Base-by-base conservation (phyloP, 2,329 filamentous ascomycete species). In the Diaporthe eres region DNA sequence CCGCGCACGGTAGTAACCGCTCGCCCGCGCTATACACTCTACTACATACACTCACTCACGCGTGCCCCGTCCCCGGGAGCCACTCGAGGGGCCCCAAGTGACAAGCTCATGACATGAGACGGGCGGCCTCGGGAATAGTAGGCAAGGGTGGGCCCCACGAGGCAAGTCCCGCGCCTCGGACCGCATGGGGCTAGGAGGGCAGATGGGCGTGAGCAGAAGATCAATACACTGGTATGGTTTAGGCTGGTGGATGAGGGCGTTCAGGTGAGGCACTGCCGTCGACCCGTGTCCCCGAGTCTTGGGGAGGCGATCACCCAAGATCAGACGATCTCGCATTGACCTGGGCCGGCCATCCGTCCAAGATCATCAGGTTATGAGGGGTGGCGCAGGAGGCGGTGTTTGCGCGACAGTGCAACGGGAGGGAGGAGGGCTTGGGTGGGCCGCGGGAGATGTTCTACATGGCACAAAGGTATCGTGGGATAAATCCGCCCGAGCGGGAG, bases 1-100 rank as follows among this genome's bases (percentile, higher is more conserved):
- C 63, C 51, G 39, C 72, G 72, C 72, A 76, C 72, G 75, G 75
- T 75, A 75, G 72, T 58, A 72, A 42, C 67, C 72, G 72, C 60
- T 22, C 49, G 28, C 63, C 42, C 57, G 49, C 65, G 10, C 31
- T 7, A 75, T 67, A 13, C 61, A 31, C 42, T 13, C 25, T 39
- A 25, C 25, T 25, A 10, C 25, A 13, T 5, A 28, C 49, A 53
- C 25, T 28, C 39, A 37, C 22, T 34, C 34, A n/a, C 49, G 22
- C 22, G 49, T 19, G 49, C 71, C 42, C 19, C 12, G 37, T 39
- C 37, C 37, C 37, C 37, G 37, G 37, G 37, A 39, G 37, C 37
- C 37, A 12, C 37, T 39, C 10, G 37, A 39, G 10, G 53, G 28
- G 34, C 8, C 34, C n/a, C 44, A 15, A 53, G 42, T 55, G 47